phyloP scores from a whole-genome alignment of 345 rosid species.

The Hirschfeldia incana region DNA sequence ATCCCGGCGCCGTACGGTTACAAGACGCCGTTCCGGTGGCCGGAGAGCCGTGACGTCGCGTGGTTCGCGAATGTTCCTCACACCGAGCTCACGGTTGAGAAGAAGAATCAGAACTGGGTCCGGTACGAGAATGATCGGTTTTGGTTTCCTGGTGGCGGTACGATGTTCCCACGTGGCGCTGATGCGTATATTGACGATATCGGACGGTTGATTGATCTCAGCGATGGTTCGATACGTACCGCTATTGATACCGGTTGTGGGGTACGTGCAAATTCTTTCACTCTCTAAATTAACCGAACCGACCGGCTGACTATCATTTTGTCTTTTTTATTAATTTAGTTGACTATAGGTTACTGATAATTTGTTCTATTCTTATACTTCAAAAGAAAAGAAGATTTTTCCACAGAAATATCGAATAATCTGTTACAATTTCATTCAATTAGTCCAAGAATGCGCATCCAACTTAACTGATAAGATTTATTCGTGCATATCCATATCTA shows the following conservation, averaged over 20 bases:
- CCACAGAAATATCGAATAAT: constrained; percentile 1
- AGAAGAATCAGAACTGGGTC: constrained; percentile 90
- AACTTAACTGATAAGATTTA: constrained; percentile 8
- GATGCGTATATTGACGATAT: constrained; percentile 80
- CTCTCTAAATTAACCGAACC: not conserved
- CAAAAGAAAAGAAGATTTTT: not conserved
- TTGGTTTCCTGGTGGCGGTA: constrained; percentile 94
- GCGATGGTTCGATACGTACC: constrained; percentile 81
- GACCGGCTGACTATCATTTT: constrained; percentile 1
- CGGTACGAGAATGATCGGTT: constrained; percentile 62
- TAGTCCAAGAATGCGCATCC: constrained; percentile 4
- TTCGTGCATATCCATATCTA: constrained; percentile 24
- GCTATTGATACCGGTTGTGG: constrained; percentile 98
- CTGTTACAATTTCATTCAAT: constrained; percentile 4
- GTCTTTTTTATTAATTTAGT: not conserved
- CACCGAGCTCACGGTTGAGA: constrained; percentile 81
- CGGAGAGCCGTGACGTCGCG: constrained; percentile 71
- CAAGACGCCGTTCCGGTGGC: constrained; percentile 78
- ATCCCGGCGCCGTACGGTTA: constrained; percentile 85
- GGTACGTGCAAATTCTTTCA: constrained; percentile 50
- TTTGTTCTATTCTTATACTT: not conserved
- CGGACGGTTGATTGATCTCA: constrained; percentile 72
- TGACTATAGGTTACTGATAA: not conserved
- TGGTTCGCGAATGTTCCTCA: constrained; percentile 97
- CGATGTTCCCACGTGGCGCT: constrained; percentile 92